Conservation (phyloP, 2,329 filamentous ascomycete genomes). For the Penicillium vulpinum region DNA sequence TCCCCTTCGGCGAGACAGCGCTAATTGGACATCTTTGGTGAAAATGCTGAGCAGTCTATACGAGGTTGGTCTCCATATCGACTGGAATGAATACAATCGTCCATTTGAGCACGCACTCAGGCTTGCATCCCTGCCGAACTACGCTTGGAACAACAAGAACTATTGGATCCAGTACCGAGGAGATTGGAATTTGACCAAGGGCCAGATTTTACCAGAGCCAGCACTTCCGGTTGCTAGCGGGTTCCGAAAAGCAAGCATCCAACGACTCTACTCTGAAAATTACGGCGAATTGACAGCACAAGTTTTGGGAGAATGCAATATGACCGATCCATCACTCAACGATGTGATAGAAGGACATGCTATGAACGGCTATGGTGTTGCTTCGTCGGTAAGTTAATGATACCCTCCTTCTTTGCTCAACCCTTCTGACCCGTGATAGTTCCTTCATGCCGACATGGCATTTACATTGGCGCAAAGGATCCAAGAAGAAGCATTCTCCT, state of each 20-base stretch:
- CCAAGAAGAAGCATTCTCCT: conserved; percentile 16
- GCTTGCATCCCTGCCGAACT: conserved; percentile 64
- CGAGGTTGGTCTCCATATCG: background rate
- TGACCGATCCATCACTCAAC: conserved; percentile 3
- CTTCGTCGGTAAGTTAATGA: conserved; percentile 44
- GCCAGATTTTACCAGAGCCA: conserved; percentile 39
- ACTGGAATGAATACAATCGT: conserved; percentile 70
- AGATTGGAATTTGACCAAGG: conserved; percentile 72
- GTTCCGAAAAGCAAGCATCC: background rate
- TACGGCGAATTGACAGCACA: conserved; percentile 24
- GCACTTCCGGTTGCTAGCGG: background rate
- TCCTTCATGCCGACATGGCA: conserved; percentile 28
- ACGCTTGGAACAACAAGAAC: conserved; percentile 69
- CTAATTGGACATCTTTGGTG: background rate
- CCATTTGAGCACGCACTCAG: conserved; percentile 60
- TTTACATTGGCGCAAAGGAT: conserved; percentile 24
- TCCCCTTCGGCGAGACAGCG: background rate
- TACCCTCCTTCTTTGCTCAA: background rate
- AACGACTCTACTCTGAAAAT: background rate
- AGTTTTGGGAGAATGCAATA: conserved; percentile 21
- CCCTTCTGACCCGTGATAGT: conserved; percentile 1
- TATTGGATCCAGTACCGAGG: conserved; percentile 73
- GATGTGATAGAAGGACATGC: conserved; percentile 47
- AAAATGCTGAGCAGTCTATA: background rate
- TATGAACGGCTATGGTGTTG: conserved; percentile 47